Evolutionary conservation across 2,329 filamentous ascomycete genomes (phyloP), one percentile per base, ranked within the genome.

Genomic region (Dactylellina haptotyla): DNA sequence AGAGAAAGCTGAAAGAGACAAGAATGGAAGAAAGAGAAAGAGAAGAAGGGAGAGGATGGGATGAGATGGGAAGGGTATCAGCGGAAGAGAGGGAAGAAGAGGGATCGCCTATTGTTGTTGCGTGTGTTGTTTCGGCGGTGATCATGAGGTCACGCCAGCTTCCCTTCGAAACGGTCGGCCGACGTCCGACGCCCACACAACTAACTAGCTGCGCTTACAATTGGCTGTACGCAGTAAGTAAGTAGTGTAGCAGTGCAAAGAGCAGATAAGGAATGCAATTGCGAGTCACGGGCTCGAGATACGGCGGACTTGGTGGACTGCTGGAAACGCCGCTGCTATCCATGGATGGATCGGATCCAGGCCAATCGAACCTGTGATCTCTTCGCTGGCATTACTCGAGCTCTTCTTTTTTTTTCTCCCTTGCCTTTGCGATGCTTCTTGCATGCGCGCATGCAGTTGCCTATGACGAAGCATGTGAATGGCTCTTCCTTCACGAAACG

Each of bases 61-160:
- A 43, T 30, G 63, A 18, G 20, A 20, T 26, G 56, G 37, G 32
- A 32, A 20, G 63, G 54, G 14, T 41, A n/a, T 41, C n/a, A n/a
- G n/a, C n/a, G n/a, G n/a, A n/a, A n/a, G n/a, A n/a, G n/a, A 53
- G 23, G 53, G 48, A 18, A 51, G 10, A 37, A 37, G 32, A 12
- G 57, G 50, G 41, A 37, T 50, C 14, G 23, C 20, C 14, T 20
- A 9, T 46, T 53, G 25, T 16, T 20, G 26, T 32, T 53, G 26
- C 14, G 26, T 26, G 61, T 71, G 59, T 34, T 45, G 66, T 64
- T 64, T 64, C 48, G 48, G 69, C 39, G 69, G 37, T 66, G 69
- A 73, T 73, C 69, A 73, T 73, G 69, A 73, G 69, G 69, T 66
- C 69, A 57, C 50, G 39, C 37, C n/a, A 46, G 23, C 18, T 18